Evolutionary conservation across 768 basidiomycete species (phyloP).

Genomic region (Erythrobasidium yunnanense): DNA sequence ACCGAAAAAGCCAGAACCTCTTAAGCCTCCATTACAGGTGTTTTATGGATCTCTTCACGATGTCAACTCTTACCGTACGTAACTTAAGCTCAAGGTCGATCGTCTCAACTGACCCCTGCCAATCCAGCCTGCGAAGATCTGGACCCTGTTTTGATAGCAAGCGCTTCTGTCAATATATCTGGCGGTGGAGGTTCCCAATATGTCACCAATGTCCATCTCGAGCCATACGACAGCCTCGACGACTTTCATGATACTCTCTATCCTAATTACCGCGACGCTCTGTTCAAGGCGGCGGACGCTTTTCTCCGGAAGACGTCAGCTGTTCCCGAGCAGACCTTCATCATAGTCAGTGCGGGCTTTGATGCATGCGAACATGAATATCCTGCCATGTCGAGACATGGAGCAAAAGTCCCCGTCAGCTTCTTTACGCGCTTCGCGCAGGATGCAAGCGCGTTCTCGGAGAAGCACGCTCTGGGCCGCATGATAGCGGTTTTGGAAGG

Average conservation of each 20-base stretch:
- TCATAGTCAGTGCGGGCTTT: slow-evolving; percentile 73
- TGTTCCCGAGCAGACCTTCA: slow-evolving; percentile 57
- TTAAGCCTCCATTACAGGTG: slow-evolving; percentile 46
- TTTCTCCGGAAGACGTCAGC: slow-evolving; percentile 57
- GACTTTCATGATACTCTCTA: slow-evolving; percentile 72
- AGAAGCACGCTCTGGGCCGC: slow-evolving; percentile 53
- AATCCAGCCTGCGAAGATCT: slow-evolving; percentile 54
- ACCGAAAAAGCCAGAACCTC: slow-evolving; percentile 32
- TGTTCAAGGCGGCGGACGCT: slow-evolving; percentile 58
- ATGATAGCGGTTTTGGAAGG: slow-evolving; percentile 86
- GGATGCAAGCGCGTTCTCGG: slow-evolving; percentile 55
- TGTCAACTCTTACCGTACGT: slow-evolving; percentile 47
- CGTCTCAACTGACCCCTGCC: background rate
- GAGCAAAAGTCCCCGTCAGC: slow-evolving; percentile 71
- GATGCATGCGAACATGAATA: slow-evolving; percentile 91
- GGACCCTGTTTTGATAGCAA: slow-evolving; percentile 62
- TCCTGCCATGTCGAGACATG: slow-evolving; percentile 79
- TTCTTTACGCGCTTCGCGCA: slow-evolving; percentile 75
- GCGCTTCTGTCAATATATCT: slow-evolving; percentile 70
- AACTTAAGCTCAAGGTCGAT: background rate
- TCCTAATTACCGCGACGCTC: slow-evolving; percentile 51
- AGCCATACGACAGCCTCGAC: slow-evolving; percentile 57
- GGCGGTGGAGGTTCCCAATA: slow-evolving; percentile 66
- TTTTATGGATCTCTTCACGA: slow-evolving; percentile 94
- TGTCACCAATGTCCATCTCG: slow-evolving; percentile 75